phyloP scores from a whole-genome alignment of 139 green algal genomes.

The Tetraselmis striata region DNA sequence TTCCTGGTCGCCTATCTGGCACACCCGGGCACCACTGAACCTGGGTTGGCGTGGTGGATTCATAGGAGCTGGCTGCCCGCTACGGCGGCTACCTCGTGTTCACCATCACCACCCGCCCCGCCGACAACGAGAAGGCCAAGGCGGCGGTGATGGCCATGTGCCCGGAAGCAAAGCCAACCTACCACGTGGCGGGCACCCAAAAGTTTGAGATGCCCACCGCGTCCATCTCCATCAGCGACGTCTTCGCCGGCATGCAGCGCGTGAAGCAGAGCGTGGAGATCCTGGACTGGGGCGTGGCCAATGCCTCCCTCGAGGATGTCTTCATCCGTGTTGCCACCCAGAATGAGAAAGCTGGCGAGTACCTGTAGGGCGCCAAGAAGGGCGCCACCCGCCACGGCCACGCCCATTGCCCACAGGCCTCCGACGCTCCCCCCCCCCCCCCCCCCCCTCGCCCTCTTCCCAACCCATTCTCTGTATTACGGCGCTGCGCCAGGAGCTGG shows the following conservation, averaged over 20 bases:
- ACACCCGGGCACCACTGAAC: slow-evolving; percentile 33
- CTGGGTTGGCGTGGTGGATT: slow-evolving; percentile 80
- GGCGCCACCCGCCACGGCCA: no score
- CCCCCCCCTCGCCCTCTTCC: no score
- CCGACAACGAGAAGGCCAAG: slow-evolving; percentile 37
- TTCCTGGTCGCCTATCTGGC: no score
- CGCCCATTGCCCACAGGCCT: no score
- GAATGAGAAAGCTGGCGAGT: not conserved
- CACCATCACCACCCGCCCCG: slow-evolving; percentile 59
- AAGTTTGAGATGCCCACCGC: slow-evolving; percentile 47
- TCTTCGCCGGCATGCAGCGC: slow-evolving; percentile 58
- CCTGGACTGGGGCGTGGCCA: slow-evolving; percentile 80
- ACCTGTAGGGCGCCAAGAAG: not conserved
- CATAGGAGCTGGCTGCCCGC: slow-evolving; percentile 71
- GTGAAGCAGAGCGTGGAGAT: slow-evolving; percentile 41
- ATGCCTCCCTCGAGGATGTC: slow-evolving; percentile 88
- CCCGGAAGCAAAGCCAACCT: slow-evolving; percentile 51
- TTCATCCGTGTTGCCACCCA: slow-evolving; percentile 39
- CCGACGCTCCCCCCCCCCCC: no score
- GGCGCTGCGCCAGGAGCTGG: no score
- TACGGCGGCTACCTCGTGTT: slow-evolving; percentile 68
- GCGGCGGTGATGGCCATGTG: slow-evolving; percentile 40
- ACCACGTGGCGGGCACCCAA: slow-evolving; percentile 53
- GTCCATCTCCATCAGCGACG: slow-evolving; percentile 39
- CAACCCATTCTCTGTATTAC: no score